Conservation (phyloP, 2,329 filamentous ascomycete genomes). For the Phialophora verrucosa region DNA sequence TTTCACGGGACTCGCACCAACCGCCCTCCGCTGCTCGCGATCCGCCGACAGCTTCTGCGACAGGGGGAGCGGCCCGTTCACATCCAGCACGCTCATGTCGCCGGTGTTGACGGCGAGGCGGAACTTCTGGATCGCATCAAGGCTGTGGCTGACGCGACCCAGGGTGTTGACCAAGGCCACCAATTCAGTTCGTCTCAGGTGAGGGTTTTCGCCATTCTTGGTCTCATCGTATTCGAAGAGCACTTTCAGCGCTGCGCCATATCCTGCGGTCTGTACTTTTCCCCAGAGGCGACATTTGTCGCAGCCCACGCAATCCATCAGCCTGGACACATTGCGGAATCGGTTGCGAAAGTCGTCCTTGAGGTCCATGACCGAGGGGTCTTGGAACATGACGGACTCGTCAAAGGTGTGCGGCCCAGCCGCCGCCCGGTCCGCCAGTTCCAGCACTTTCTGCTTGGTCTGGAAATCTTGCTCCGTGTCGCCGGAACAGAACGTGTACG, state of each 20-base stretch:
- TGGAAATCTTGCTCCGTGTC: constrained; percentile 77
- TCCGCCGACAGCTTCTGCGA: constrained; percentile 32
- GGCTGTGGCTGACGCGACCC: constrained; percentile 79
- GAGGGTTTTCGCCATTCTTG: constrained; percentile 67
- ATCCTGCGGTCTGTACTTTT: constrained; percentile 92
- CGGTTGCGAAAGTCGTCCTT: constrained; percentile 98
- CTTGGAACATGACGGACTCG: constrained; percentile 91
- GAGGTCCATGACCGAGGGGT: constrained; percentile 67
- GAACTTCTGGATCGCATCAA: constrained; percentile 78
- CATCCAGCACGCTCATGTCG: constrained; percentile 29
- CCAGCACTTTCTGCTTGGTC: constrained; percentile 82
- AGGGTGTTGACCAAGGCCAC: constrained; percentile 96
- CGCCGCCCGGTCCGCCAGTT: constrained; percentile 72
- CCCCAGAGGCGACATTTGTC: constrained; percentile 99
- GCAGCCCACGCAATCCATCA: constrained; percentile 99
- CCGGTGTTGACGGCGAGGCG: constrained; percentile 53
- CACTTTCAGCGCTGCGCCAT: constrained; percentile 92
- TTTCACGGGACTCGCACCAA: constrained; percentile 14
- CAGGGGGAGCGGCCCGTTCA: constrained; percentile 20
- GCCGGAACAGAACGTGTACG: constrained; percentile 91
- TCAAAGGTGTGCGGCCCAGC: constrained; percentile 81
- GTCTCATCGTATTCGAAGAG: constrained; percentile 88
- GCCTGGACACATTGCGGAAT: constrained; percentile 92
- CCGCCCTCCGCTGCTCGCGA: constrained; percentile 42
- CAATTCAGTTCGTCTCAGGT: constrained; percentile 84